Evolutionary conservation across 768 basidiomycete genomes (phyloP), one percentile per base, ranked within the genome.

Genomic region (Albatrellus ellisii): DNA sequence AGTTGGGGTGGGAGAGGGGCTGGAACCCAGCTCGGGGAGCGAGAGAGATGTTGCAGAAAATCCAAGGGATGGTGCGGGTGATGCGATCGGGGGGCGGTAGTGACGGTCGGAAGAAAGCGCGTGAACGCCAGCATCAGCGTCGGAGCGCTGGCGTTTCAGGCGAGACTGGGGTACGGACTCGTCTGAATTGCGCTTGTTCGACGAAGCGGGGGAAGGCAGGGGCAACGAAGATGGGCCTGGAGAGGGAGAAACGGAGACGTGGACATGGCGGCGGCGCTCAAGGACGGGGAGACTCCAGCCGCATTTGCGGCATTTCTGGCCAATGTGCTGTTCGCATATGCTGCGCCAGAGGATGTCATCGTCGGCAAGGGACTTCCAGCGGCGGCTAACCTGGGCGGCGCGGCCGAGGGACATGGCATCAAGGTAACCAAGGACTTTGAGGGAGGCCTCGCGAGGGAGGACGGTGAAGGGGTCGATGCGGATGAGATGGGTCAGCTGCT

Each of bases 311-410:
- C 95, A 99, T 55, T 90, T 94, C 54, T 90, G 80, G 15, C 94
- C 94, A 42, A 99, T 98, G 48, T 99, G 95, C 58, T 99, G 95
- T 56, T 94, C 89, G 59, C 95, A 98, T 57, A 99, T 98, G 17
- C 79, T 79, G 29, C 82, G 72, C 95, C 95, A 99, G 37, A 99
- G 73, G 35, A 90, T 67, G 53, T 99, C 87, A 57, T 98, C 94
- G 62, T 98, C 94, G 0, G 94, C 94, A 6, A 97, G 75, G 21
- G 62, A 62, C 54, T 75, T 83, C 95, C 95, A 99, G 3, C 70
- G 72, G 39, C 69, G 75, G 40, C 75, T 78, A 36, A 97, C 90
- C 57, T 95, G 92, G 0, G 91, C 89, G 4, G 92, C 92, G 31
- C 89, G 81, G 48, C 91, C 91, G 5, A 97, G 75, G 9, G 89